Evolutionary conservation across 2,329 filamentous ascomycete species (phyloP).

Genomic region (Juglanconis juglandina): DNA sequence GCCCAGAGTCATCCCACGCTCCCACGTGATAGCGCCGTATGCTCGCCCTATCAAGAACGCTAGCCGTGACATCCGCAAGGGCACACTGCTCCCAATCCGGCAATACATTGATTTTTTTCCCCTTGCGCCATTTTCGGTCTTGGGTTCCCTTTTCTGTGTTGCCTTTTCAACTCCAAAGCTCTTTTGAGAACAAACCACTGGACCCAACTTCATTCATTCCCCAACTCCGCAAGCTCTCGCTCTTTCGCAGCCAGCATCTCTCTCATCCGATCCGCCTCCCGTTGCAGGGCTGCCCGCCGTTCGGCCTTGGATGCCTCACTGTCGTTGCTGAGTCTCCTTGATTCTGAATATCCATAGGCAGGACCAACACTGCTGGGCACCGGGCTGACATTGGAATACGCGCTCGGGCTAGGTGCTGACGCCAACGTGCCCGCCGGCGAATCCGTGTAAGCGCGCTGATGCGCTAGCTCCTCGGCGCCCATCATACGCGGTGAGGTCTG

Average conservation of each 20-base stretch:
- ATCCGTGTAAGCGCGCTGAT: slow-evolving; percentile 39
- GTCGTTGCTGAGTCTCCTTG: slow-evolving; percentile 36
- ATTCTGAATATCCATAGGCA: slow-evolving; percentile 9
- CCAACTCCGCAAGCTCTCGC: slow-evolving; percentile 59
- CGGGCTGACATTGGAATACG: slow-evolving; percentile 32
- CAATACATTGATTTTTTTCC: not conserved
- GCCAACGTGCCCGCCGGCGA: slow-evolving; percentile 40
- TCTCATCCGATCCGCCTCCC: slow-evolving; percentile 74
- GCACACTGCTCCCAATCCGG: not conserved
- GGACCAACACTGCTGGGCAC: slow-evolving; percentile 17
- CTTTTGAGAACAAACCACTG: not conserved
- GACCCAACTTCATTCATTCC: not conserved
- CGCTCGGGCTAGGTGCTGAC: slow-evolving; percentile 40
- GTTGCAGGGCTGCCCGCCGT: slow-evolving; percentile 61
- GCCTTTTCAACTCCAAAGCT: not conserved
- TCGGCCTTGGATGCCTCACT: slow-evolving; percentile 56
- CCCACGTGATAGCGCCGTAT: not conserved
- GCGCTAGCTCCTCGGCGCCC: slow-evolving; percentile 32
- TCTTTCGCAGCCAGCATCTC: slow-evolving; percentile 71
- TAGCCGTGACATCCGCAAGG: not conserved
- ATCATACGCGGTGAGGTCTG: slow-evolving; percentile 16
- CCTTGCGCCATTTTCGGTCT: not conserved
- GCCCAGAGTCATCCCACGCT: not conserved
- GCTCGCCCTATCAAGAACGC: not conserved
- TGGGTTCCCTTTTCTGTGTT: not conserved